Conservation (phyloP, 2,329 filamentous ascomycete genomes). For the Trichophyton benhamiae region DNA sequence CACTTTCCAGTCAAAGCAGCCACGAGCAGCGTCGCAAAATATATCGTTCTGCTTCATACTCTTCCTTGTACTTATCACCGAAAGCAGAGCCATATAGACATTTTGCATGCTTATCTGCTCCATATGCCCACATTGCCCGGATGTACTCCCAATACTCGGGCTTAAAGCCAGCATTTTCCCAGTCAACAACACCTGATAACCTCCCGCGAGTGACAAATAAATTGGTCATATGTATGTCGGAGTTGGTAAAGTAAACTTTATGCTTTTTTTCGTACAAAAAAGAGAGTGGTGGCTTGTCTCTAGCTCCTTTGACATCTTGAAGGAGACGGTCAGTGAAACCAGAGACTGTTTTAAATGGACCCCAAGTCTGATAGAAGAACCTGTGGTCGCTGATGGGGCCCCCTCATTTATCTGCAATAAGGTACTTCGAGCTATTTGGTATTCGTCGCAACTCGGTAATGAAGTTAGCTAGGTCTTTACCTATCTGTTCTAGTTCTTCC, state of each 20-base stretch:
- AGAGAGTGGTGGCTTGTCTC: constrained; percentile 7
- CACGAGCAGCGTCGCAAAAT: background rate
- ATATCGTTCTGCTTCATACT: constrained; percentile 8
- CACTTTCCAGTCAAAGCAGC: background rate
- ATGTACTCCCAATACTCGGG: constrained; percentile 13
- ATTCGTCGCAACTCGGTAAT: constrained; percentile 11
- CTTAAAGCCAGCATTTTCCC: constrained; percentile 10
- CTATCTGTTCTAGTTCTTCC: constrained; percentile 12
- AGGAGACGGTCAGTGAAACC: constrained; percentile 10
- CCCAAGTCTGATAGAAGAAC: constrained; percentile 6
- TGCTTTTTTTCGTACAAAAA: constrained; percentile 10
- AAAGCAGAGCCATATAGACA: constrained; percentile 5
- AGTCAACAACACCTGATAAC: constrained; percentile 10
- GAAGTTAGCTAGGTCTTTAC: constrained; percentile 10
- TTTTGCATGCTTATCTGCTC: background rate
- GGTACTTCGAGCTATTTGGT: constrained; percentile 8
- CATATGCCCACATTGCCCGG: constrained; percentile 1
- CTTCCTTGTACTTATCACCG: constrained; percentile 10
- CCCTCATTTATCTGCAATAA: constrained; percentile 10
- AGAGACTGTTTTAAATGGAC: constrained; percentile 9
- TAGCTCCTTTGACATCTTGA: constrained; percentile 5
- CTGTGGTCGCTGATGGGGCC: constrained; percentile 8
- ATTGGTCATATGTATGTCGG: constrained; percentile 4
- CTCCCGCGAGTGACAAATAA: constrained; percentile 8
- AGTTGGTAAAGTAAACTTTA: constrained; percentile 12